Evolutionary conservation across 2,329 filamentous ascomycete genomes (phyloP), one percentile per base, ranked within the genome.

Genomic region (Botrytis paeoniae): DNA sequence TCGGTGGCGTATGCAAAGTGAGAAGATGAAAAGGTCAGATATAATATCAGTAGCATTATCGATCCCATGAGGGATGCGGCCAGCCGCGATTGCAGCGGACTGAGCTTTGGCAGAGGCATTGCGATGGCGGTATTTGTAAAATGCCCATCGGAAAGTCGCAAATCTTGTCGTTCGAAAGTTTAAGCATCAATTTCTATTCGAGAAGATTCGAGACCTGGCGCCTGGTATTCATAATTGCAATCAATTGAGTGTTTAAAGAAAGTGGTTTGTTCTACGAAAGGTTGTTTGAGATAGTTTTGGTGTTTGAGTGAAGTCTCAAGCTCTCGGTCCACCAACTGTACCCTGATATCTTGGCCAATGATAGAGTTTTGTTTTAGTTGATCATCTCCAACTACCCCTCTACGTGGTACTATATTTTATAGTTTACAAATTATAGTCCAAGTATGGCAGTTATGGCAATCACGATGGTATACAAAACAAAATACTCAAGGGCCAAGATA

Each of bases 31-130:
- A 92, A 84, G 39, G 88, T 81, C 73, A 92, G 83, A 80, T 89
- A 92, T 60, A 94, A 80, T 57, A 89, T 79, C 48, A 91, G 78
- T 45, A 93, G 81, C 69, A 92, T 80, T 43, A 88, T 82, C 45
- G 89, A 88, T 71, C 89, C 88, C 78, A 87, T 84, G 70, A 92
- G 80, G 73, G 91, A 92, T 78, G 90, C 89, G 80, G 88, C 88
- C 79, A 93, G 88, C 80, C 92, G 91, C 83, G 90, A 91, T 84
- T 93, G 92, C 77, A 93, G 84, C 79, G 88, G 89, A 81, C 87
- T 90, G 81, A 91, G 86, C 82, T 90, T 81, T 63, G 80, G 79
- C 73, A 81, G 77, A 74, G 78, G 80, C 80, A 81, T 81, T 72
- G 51, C 70, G 54, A 66, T 65, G 35, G 43, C 63, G 48, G 70